These are phyloP conservation scores for Myrica gale DNA, from an alignment of 306 rosid genomes.

Conservation along the genomic window DNA sequence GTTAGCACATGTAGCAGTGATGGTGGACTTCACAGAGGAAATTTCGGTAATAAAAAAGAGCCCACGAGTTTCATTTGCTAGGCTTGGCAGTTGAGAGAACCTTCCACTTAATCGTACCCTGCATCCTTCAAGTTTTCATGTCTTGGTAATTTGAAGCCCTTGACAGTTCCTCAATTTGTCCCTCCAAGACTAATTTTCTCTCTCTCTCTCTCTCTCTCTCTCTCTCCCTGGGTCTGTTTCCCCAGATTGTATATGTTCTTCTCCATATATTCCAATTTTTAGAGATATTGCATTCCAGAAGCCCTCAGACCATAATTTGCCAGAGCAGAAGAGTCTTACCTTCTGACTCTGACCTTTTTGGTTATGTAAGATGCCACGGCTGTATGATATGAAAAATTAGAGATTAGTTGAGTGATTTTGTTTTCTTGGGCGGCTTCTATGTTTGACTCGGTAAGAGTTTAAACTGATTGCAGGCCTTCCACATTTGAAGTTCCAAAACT, in stretches of 20 bases:
- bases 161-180: too few species aligned
- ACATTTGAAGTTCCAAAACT: too few species aligned
- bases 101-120: background rate
- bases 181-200: background rate
- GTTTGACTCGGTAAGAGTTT: background rate
- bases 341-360: background rate
- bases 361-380: background rate
- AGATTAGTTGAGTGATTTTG: slow-evolving; percentile 9
- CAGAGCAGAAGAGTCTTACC: background rate
- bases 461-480: background rate
- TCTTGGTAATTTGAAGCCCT: too few species aligned
- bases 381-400: background rate
- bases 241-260: too few species aligned
- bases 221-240: background rate
- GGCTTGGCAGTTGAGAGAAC: background rate
- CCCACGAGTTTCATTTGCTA: background rate
- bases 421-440: background rate
- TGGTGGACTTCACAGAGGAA: background rate
- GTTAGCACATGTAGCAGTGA: background rate
- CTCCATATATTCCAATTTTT: too few species aligned
- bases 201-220: background rate
- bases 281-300: background rate
- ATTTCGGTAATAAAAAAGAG: background rate
- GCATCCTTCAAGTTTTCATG: background rate
- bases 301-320: background rate